phyloP scores from a whole-genome alignment of 2,329 filamentous ascomycete species.

The Talaromyces sp. region DNA sequence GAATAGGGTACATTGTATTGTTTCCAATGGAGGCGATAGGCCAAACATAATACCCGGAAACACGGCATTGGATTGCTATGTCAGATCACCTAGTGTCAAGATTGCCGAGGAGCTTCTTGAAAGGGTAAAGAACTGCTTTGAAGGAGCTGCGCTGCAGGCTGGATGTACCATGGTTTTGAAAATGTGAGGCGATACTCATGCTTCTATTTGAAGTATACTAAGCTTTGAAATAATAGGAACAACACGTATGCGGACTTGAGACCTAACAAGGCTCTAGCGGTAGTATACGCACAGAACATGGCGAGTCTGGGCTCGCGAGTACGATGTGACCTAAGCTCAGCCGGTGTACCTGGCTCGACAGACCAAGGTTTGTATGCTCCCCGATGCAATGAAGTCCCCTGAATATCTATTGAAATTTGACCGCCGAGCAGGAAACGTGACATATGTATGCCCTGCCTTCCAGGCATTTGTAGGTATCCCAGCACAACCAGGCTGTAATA shows the following conservation, averaged over 20 bases:
- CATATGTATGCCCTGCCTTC: conserved; percentile 2
- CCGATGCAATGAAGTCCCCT: no score
- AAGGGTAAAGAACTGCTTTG: background rate
- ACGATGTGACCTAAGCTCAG: background rate
- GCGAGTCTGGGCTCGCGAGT: background rate
- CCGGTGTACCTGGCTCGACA: background rate
- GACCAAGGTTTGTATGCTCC: background rate
- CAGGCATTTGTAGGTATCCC: background rate
- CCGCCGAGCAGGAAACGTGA: background rate
- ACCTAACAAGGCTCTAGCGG: conserved; percentile 1
- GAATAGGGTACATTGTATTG: conserved; percentile 1
- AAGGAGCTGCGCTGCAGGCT: background rate
- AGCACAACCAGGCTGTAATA: conserved; percentile 1
- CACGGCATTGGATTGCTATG: background rate
- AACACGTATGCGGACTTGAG: conserved; percentile 1
- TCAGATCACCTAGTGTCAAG: conserved; percentile 6
- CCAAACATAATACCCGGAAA: background rate
- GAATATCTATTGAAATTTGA: no score
- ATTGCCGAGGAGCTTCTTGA: conserved; percentile 2
- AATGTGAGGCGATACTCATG: background rate
- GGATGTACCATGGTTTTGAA: background rate
- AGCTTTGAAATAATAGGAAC: background rate
- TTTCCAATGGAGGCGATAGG: background rate
- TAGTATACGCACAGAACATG: background rate
- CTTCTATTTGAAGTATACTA: no score